Evolutionary conservation across 257 asterid species (phyloP).

Genomic region (Lantana camara): DNA sequence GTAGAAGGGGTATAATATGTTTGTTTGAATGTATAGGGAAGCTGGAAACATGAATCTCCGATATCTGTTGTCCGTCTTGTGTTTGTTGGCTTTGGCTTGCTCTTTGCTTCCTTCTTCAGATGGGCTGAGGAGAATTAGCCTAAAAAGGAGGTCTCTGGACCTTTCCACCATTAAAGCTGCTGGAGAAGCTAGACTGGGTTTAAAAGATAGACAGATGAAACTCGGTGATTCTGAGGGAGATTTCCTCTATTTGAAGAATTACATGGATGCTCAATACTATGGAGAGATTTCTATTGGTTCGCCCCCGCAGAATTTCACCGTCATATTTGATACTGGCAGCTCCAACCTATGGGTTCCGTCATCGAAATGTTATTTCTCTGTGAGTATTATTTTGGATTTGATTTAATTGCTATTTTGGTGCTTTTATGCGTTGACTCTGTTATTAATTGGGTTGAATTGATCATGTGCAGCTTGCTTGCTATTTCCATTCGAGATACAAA

Average conservation of each 20-base stretch:
- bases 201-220: slow-evolving; percentile 35
- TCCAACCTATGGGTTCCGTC: slow-evolving; percentile 99
- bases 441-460: background rate
- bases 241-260: slow-evolving; percentile 66
- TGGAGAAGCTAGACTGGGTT: slow-evolving; percentile 41
- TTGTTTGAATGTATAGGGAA: slow-evolving; percentile 40
- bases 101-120: slow-evolving; percentile 63
- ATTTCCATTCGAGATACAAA: slow-evolving; percentile 74
- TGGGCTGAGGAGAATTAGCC: slow-evolving; percentile 58
- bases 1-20: background rate
- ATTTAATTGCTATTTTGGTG: slow-evolving; percentile 8
- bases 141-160: slow-evolving; percentile 66
- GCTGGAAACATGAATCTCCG: slow-evolving; percentile 53
- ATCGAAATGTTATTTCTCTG: slow-evolving; percentile 85
- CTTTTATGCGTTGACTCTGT: background rate
- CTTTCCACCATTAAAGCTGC: slow-evolving; percentile 57
- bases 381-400: slow-evolving; percentile 43
- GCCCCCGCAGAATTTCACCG: slow-evolving; percentile 88
- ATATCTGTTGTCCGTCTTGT: slow-evolving; percentile 38
- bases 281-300: slow-evolving; percentile 91
- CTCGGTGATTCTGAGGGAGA: slow-evolving; percentile 55
- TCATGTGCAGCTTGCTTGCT: slow-evolving; percentile 81
- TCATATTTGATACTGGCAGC: slow-evolving; percentile 95
- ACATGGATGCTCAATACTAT: slow-evolving; percentile 92
- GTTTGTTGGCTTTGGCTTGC: slow-evolving; percentile 52